These are phyloP conservation scores for Diphasiastrum complanatum DNA, from an alignment of 83 land plant genomes.

Conservation along the genomic window DNA sequence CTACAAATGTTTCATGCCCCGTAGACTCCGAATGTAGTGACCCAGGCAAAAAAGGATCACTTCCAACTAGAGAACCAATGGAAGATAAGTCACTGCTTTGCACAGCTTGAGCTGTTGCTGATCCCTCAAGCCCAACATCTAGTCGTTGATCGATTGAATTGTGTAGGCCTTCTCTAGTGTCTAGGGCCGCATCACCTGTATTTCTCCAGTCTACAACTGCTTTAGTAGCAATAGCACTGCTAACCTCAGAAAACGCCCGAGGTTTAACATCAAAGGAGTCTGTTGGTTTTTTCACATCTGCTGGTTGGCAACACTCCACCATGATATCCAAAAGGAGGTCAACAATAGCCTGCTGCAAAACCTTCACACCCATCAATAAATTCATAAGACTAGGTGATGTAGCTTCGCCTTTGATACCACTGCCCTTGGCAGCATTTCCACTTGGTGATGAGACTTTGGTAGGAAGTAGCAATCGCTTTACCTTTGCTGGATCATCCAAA, in stretches of 20 bases:
- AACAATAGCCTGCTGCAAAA: constrained; percentile 90
- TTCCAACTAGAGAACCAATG: constrained; percentile 25
- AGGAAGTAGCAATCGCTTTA: constrained; percentile 87
- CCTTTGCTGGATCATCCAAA: constrained; percentile 93
- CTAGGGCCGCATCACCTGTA: constrained; percentile 30
- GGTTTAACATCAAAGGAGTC: constrained; percentile 16
- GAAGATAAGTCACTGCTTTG: constrained; percentile 57
- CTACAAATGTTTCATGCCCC: constrained; percentile 18
- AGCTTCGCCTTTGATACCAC: constrained; percentile 45
- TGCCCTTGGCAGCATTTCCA: constrained; percentile 49
- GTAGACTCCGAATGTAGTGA: constrained; percentile 23
- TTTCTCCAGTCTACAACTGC: constrained; percentile 37
- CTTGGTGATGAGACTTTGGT: constrained; percentile 52
- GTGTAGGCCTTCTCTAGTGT: constrained; percentile 36
- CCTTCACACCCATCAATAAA: constrained; percentile 95
- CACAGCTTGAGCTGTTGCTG: constrained; percentile 48
- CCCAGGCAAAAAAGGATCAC: constrained; percentile 41
- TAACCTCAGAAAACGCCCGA: background rate
- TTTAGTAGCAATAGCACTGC: constrained; percentile 29
- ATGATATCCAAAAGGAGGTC: constrained; percentile 93
- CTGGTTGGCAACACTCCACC: constrained; percentile 98
- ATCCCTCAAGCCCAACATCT: constrained; percentile 49
- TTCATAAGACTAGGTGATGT: constrained; percentile 91
- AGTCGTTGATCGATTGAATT: constrained; percentile 49
- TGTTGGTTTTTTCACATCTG: constrained; percentile 41